These are phyloP conservation scores for Mrakia blollopis DNA, from an alignment of 768 basidiomycete species.

Conservation along the genomic window DNA sequence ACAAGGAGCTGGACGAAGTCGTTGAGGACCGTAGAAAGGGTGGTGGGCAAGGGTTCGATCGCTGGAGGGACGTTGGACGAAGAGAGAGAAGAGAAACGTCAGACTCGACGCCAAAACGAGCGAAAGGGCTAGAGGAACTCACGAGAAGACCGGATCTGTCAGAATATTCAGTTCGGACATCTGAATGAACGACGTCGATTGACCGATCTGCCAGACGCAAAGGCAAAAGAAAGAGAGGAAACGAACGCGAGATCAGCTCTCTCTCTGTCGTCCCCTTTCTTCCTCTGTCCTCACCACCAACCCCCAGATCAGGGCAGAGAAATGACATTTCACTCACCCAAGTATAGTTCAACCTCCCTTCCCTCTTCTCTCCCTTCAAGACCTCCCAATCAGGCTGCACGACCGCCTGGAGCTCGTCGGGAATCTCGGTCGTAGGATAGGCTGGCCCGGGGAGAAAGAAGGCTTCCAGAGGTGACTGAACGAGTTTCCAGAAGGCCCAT, in stretches of 20 bases:
- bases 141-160: conserved; percentile 44
- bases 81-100: neutral
- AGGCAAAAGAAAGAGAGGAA: conserved; percentile 6
- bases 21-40: conserved; percentile 38
- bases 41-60: conserved; percentile 38
- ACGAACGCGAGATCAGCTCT: conserved; percentile 32
- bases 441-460: conserved; percentile 21
- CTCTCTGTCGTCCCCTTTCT: conserved; percentile 24
- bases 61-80: neutral
- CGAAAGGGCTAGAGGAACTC: neutral
- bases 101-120: neutral
- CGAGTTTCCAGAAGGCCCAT: conserved; percentile 14
- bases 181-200: conserved; percentile 44
- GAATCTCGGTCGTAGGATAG: conserved; percentile 24
- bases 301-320: no score
- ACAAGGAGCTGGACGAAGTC: conserved; percentile 42
- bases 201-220: conserved; percentile 40
- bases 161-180: conserved; percentile 42
- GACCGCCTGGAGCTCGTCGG: conserved; percentile 21
- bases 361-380: neutral
- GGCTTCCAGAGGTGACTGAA: conserved; percentile 9
- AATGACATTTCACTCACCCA: conserved; percentile 30
- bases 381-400: conserved; percentile 14
- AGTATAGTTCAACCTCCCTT: conserved; percentile 7
- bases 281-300: neutral